Evolutionary conservation across 179 eudicot species (phyloP), one percentile per base, ranked within the genome.

Genomic region (Corrigiola litoralis): DNA sequence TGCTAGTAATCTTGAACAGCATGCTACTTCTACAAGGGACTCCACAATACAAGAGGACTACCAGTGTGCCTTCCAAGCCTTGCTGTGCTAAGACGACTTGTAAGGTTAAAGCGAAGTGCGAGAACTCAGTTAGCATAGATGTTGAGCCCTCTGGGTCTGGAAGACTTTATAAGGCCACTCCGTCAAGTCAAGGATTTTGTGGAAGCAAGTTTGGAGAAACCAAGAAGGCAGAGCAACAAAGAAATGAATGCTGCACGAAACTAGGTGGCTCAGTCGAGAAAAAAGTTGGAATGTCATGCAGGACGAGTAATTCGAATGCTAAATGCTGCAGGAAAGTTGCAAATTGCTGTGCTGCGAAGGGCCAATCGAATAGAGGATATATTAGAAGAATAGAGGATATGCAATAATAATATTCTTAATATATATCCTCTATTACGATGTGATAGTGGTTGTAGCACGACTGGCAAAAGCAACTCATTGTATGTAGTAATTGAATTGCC

Each of bases 1-100:
- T 79, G 65, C 68, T 75, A 2, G 82, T 79, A 21, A 79, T 79
- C 67, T 60, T 79, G 28, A 79, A 79, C 32, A 79, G 82, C 58
- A 79, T 79, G 82, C 52, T 71, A 12, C 75, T 79, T 17, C 76
- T 79, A 34, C 59, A 28, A 48, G 74, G 51, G 51, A 21, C 67
- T 37, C 23, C 49, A 3, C 44, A 75, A 11, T 36, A 17, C 46
- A 54, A 60, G 37, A 62, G 23, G 29, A 17, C 42, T 17, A 5
- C 10, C 4, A 13, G 10, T 20, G 29, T 42, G 23, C 29, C 41
- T 13, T 55, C 24, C 10, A 58, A 49, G 66, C 11, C 25, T 23
- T 49, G 45, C 3, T 57, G 70, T 31, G 64, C 58, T 5, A 55
- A 45, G 36, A 53, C 27, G 36, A 53, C 27, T 38, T 16, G 46